phyloP scores from a whole-genome alignment of 2,329 filamentous ascomycete species.

The Pseudocercospora macadamiae region DNA sequence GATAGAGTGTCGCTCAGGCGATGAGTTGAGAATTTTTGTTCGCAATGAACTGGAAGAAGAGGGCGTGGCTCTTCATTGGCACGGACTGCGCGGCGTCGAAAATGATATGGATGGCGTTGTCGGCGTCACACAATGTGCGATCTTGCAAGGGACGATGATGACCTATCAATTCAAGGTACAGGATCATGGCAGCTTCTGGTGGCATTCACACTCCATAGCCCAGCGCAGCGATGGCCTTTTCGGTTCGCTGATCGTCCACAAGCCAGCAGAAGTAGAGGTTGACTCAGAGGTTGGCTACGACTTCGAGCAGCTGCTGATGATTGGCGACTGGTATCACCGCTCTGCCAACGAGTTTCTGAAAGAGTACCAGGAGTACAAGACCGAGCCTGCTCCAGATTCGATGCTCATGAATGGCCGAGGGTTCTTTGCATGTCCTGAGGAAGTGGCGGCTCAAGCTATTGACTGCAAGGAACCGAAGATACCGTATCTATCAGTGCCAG shows the following conservation, averaged over 20 bases:
- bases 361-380: slow-evolving; percentile 46
- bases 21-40: slow-evolving; percentile 48
- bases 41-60: slow-evolving; percentile 43
- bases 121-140: slow-evolving; percentile 26
- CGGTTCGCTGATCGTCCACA: slow-evolving; percentile 51
- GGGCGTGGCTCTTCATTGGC: slow-evolving; percentile 49
- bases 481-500: slow-evolving; percentile 9
- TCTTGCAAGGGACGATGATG: slow-evolving; percentile 32
- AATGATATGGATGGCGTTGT: slow-evolving; percentile 28
- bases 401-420: slow-evolving; percentile 53
- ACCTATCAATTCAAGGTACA: slow-evolving; percentile 38
- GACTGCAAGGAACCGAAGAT: slow-evolving; percentile 43
- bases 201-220: slow-evolving; percentile 48
- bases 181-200: slow-evolving; percentile 48
- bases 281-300: slow-evolving; percentile 13
- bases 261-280: slow-evolving; percentile 30
- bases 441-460: slow-evolving; percentile 46
- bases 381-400: slow-evolving; percentile 52
- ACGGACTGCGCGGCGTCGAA: slow-evolving; percentile 39
- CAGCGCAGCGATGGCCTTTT: slow-evolving; percentile 51
- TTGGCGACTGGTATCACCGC: slow-evolving; percentile 55
- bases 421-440: slow-evolving; percentile 50
- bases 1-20: slow-evolving; percentile 51
- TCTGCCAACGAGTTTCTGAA: slow-evolving; percentile 44
- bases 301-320: slow-evolving; percentile 48